Evolutionary conservation across 2,329 filamentous ascomycete species (phyloP), one percentile per base, ranked within the genome.

Genomic region (Microcyclospora pomicola): DNA sequence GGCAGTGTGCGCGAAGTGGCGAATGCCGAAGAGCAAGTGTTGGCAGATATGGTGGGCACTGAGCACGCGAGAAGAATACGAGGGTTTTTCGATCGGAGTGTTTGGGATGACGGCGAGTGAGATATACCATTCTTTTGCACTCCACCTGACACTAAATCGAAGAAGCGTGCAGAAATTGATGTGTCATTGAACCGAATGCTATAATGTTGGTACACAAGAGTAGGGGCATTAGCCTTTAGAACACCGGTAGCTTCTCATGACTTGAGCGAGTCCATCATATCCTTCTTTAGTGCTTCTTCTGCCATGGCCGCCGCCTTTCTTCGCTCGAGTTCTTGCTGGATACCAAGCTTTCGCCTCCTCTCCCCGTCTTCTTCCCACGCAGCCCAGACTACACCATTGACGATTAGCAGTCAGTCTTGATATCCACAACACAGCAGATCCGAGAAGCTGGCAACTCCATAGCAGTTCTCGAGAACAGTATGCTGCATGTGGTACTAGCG

Each of bases 1-100:
- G 79, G 80, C 47, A 93, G 77, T 59, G 67, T 98, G 27, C 67
- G 70, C 37, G 86, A 92, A 50, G 69, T 98, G 47, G 85, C 85
- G 27, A 94, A 95, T 61, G 84, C 93, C 75, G 69, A 68, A n/a
- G 69, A 77, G 42, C 71, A 72, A 35, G 81, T 87, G 49, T 61
- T 98, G 44, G 72, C 76, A 46, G 72, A 72, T 24, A 47, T 92
- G 41, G 77, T 96, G 15, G 91, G 91, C 0, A 77, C 68, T 45
- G 80, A 88, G 56, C 76, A 80, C 12, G 86, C 75, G 16, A 73
- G 78, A 56, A 75, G 81, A 62, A 83, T 96, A 29, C 66, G 76
- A 39, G 70, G 72, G 12, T 96, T 98, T 56, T 96, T 98, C 51
- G 80, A 80, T 46, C 64, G 69, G 42, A 74, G 65, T 52, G 69